phyloP scores from a whole-genome alignment of 2,329 filamentous ascomycete species.

The Fusarium redolens region DNA sequence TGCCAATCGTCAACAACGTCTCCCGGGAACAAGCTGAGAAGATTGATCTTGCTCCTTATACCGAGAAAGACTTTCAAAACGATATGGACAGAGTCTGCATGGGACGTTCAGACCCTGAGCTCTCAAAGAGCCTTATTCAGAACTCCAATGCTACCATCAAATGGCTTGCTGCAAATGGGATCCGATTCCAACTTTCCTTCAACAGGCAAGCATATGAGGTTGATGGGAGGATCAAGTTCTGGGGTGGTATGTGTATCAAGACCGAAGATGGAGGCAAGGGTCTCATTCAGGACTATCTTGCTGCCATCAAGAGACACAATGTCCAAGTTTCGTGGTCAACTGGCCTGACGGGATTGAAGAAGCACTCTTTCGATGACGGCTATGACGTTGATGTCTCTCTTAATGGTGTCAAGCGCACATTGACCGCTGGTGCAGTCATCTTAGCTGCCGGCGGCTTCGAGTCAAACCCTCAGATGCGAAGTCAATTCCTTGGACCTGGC shows the following conservation, averaged over 20 bases:
- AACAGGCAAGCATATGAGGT: slow-evolving; percentile 16
- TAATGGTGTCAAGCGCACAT: fast-evolving
- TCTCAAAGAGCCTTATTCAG: background rate
- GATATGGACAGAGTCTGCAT: slow-evolving; percentile 21
- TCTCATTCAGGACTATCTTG: slow-evolving; percentile 15
- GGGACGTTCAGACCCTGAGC: slow-evolving; percentile 13
- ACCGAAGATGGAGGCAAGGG: slow-evolving; percentile 17
- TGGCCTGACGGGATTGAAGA: background rate
- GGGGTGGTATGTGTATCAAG: slow-evolving; percentile 16
- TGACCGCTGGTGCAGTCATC: background rate
- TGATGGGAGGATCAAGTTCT: slow-evolving; percentile 13
- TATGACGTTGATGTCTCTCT: background rate
- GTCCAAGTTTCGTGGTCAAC: slow-evolving; percentile 12
- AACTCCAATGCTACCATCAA: slow-evolving; percentile 16
- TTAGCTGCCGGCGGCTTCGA: slow-evolving; percentile 16
- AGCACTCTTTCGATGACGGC: background rate
- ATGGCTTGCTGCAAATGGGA: slow-evolving; percentile 16
- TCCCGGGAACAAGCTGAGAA: background rate
- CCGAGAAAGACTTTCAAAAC: background rate
- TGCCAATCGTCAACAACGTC: slow-evolving; percentile 20
- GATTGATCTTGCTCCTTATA: slow-evolving; percentile 16
- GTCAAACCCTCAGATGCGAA: slow-evolving; percentile 67
- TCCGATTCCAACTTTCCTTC: slow-evolving; percentile 16
- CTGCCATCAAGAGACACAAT: background rate
- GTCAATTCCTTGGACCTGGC: slow-evolving; percentile 59